These are phyloP conservation scores for Escovopsis sp. DNA, from an alignment of 2,329 filamentous ascomycete species.

Conservation along the genomic window DNA sequence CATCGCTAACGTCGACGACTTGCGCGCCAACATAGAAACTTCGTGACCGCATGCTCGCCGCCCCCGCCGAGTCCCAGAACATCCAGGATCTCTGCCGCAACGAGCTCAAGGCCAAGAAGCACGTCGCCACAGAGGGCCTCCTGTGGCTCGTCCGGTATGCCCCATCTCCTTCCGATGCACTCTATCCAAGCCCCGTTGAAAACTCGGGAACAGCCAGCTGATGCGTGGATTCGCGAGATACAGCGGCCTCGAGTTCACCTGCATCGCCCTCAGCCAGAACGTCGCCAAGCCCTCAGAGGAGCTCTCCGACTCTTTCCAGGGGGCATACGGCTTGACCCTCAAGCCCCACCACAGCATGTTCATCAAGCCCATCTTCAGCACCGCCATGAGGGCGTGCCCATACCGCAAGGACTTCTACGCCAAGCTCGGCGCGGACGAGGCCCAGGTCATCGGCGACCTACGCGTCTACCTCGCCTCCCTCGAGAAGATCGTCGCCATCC, in stretches of 20 bases:
- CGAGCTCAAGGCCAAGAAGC: conserved; percentile 82
- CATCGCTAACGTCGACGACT: conserved; percentile 6
- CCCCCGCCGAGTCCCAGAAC: conserved; percentile 64
- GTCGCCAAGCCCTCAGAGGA: conserved; percentile 53
- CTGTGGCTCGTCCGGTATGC: conserved; percentile 77
- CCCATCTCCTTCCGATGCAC: neutral
- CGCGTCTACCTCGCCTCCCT: conserved; percentile 60
- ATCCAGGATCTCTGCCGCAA: conserved; percentile 75
- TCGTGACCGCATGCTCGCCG: conserved; percentile 63
- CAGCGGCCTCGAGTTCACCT: conserved; percentile 89
- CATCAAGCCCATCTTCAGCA: conserved; percentile 81
- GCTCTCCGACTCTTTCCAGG: conserved; percentile 74
- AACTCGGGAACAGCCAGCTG: neutral
- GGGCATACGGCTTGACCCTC: conserved; percentile 71
- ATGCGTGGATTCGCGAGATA: conserved; percentile 1
- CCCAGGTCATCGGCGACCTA: conserved; percentile 49
- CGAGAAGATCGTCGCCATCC: conserved; percentile 62
- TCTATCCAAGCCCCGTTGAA: neutral
- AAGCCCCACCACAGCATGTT: conserved; percentile 85
- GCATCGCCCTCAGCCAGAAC: conserved; percentile 69
- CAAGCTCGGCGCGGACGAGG: conserved; percentile 60
- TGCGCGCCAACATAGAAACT: conserved; percentile 52
- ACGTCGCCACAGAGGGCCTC: conserved; percentile 75
- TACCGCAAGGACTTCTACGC: conserved; percentile 88
- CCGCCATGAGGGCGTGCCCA: conserved; percentile 84